Base-by-base conservation (phyloP, 163 green algal genomes). In the Scenedesmus sp. region DNA sequence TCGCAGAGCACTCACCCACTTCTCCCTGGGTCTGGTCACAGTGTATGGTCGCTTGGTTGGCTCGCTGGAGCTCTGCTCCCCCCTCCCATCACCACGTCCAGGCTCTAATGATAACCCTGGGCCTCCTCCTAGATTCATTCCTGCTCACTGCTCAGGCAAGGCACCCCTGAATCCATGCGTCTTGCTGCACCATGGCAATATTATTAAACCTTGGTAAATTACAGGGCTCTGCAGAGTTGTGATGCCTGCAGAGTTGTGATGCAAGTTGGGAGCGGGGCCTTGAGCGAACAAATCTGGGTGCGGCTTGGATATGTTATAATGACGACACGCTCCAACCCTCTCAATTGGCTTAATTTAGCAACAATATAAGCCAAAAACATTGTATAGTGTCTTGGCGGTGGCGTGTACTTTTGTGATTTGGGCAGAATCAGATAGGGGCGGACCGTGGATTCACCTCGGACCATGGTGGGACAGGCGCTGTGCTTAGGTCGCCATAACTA, bases 11-110 rank as follows among this genome's bases (percentile, higher is more conserved):
- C 65, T 40, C 65, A 76, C 65, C 87, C 87, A 91, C 2, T 56
- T 51, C 53, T 91, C 87, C 20, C 87, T 72, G 61, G 94, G 93
- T 81, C 95, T 96, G 33, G 92, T 97, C 35, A 97, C 93, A 0
- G 93, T 96, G 83, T 97, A 97, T 0, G 94, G 91, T 90, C 96
- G 82, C 51, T 51, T 81, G 35, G 72, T 46, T 81, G 35, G 35
- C 12, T 81, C 72, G 35, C 35, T 44, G 37, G 35, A 81, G 35
- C 72, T 81, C 72, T 81, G 72, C 72, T 81, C 78, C 2, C 43
- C 42, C 78, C 40, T 51, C 7, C 78, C 42, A 51, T 84, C 43
- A n/a, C 43, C 78, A 56, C 78, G 43, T 7, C 78, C 78, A 84
- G 40, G 43, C 22, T 84, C 40, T 49, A 84, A 30, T 51, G 78